Percentiles rank a stretch among this genome's conserved stretches.
phyloP scores from a whole-genome alignment of 2,329 filamentous ascomycete species.

The Diaporthe destruens region DNA sequence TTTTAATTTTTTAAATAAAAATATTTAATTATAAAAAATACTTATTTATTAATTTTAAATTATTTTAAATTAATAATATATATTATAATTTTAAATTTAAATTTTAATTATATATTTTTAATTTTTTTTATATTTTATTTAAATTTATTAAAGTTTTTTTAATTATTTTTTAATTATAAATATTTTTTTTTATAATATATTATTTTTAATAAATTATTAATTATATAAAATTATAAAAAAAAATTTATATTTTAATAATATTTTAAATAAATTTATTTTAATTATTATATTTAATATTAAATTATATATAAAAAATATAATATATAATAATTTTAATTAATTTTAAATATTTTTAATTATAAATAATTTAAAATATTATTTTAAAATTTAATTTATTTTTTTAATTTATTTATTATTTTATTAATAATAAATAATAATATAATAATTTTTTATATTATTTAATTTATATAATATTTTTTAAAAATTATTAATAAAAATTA shows the following conservation, averaged over 20 bases:
- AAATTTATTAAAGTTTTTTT: background rate
- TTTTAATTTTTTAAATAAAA: background rate
- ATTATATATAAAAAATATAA: background rate
- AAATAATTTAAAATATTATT: background rate
- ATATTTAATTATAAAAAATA: background rate
- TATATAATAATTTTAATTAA: background rate
- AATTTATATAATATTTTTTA: background rate
- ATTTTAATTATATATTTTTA: background rate
- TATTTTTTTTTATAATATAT: background rate
- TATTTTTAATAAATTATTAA: background rate
- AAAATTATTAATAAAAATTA: background rate
- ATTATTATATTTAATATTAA: background rate
- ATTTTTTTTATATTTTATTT: background rate
- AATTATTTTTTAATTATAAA: background rate
- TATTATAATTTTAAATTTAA: background rate
- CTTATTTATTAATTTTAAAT: background rate
- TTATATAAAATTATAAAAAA: background rate
- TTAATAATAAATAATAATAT: background rate
- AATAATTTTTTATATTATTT: background rate
- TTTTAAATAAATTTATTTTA: background rate
- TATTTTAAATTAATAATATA: background rate
- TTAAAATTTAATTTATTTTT: background rate
- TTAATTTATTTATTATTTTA: background rate
- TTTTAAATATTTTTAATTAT: background rate
- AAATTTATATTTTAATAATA: background rate